phyloP scores from a whole-genome alignment of 306 rosid species.

The Mimosa bimucronata region DNA sequence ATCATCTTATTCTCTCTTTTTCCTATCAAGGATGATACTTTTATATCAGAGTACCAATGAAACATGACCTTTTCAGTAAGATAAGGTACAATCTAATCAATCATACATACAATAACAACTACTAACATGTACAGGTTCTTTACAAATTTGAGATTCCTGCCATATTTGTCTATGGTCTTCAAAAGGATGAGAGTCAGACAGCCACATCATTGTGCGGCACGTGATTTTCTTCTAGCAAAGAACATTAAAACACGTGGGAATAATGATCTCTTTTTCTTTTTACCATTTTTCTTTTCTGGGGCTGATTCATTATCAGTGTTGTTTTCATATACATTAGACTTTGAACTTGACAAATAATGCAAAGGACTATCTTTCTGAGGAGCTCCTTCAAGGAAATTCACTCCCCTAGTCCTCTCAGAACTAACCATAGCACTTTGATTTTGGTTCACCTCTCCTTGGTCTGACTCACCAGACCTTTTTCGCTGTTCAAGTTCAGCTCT shows the following conservation, averaged over 20 bases:
- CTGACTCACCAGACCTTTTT: slow-evolving; percentile 62
- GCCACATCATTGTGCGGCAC: slow-evolving; percentile 32
- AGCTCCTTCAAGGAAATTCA: slow-evolving; percentile 32
- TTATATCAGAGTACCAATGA: slow-evolving; percentile 38
- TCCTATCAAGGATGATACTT: slow-evolving; percentile 42
- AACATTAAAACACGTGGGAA: slow-evolving; percentile 89
- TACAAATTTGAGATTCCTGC: not conserved
- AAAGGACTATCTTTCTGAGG: slow-evolving; percentile 29
- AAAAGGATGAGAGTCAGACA: slow-evolving; percentile 23
- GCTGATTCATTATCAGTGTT: slow-evolving; percentile 44
- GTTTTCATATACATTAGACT: slow-evolving; percentile 36
- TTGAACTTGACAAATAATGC: slow-evolving; percentile 51
- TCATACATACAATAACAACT: slow-evolving; percentile 54
- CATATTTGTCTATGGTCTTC: not conserved
- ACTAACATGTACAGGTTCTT: slow-evolving; percentile 45
- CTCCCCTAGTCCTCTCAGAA: slow-evolving; percentile 54
- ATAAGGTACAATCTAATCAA: slow-evolving; percentile 37
- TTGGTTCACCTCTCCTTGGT: slow-evolving; percentile 46
- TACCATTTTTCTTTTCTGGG: slow-evolving; percentile 57
- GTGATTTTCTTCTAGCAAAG: slow-evolving; percentile 65
- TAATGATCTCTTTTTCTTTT: slow-evolving; percentile 81
- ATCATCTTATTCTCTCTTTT: slow-evolving; percentile 39
- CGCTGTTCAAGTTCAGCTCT: slow-evolving; percentile 75
- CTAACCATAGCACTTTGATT: slow-evolving; percentile 44
- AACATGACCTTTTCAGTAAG: slow-evolving; percentile 31